Percentiles rank a stretch among this genome's conserved stretches.
These are phyloP conservation scores for Jacaranda copaia DNA, from an alignment of 257 asterid genomes.

Conservation along the genomic window DNA sequence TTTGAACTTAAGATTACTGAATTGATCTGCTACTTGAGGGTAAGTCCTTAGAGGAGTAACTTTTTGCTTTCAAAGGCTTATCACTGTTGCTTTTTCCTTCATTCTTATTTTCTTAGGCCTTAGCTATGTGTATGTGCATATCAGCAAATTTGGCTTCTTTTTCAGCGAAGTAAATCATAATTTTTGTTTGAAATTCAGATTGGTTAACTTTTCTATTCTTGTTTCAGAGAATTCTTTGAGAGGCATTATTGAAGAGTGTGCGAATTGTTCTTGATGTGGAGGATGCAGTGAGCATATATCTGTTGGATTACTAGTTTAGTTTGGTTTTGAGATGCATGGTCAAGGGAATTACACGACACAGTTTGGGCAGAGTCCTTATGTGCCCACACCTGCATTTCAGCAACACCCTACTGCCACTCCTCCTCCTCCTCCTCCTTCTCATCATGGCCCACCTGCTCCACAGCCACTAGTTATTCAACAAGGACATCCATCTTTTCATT, in stretches of 20 bases:
- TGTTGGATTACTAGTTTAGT: slow-evolving; percentile 35
- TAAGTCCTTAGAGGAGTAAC: slow-evolving; percentile 14
- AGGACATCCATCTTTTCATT: slow-evolving; percentile 47
- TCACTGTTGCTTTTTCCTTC: background rate
- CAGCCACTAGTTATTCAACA: slow-evolving; percentile 48
- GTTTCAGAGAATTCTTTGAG: slow-evolving; percentile 33
- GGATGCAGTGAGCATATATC: slow-evolving; percentile 26
- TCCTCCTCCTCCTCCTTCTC: slow-evolving; percentile 42
- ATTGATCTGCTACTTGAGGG: background rate
- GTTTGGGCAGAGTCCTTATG: slow-evolving; percentile 54
- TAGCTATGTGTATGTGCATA: background rate
- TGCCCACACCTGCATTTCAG: slow-evolving; percentile 52
- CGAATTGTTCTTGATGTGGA: slow-evolving; percentile 21
- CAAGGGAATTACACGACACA: slow-evolving; percentile 59
- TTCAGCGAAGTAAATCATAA: background rate
- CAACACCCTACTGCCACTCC: slow-evolving; percentile 53
- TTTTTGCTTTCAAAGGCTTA: slow-evolving; percentile 5
- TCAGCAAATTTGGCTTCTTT: background rate
- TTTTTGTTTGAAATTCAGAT: slow-evolving; percentile 17
- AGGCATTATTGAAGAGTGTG: slow-evolving; percentile 9
- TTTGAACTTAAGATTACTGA: background rate
- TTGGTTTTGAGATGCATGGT: slow-evolving; percentile 63
- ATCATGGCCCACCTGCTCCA: slow-evolving; percentile 49
- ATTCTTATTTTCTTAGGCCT: background rate
- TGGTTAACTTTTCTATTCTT: background rate